Evolutionary conservation across 2,329 filamentous ascomycete species (phyloP).

Genomic region (Pseudodiploospora longispora): DNA sequence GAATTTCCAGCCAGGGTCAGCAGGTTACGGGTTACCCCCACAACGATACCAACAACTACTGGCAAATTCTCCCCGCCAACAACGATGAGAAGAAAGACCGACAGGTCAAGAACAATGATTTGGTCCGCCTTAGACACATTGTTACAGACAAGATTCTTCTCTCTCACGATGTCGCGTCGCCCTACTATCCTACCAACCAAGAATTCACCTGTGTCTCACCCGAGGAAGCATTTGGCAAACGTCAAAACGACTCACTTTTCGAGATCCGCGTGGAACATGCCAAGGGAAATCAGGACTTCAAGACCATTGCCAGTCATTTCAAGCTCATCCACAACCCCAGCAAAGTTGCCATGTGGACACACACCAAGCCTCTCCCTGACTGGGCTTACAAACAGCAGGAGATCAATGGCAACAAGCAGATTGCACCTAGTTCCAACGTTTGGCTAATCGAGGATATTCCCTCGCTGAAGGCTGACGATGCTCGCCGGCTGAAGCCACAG

Average conservation of each 20-base stretch:
- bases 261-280: constrained; percentile 84
- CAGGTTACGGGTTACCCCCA: constrained; percentile 97
- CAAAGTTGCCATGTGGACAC: constrained; percentile 99
- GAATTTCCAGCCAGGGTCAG: constrained; percentile 94
- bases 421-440: constrained; percentile 80
- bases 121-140: constrained; percentile 79
- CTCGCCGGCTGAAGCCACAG: constrained; percentile 66
- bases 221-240: constrained; percentile 64
- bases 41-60: constrained; percentile 98
- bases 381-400: constrained; percentile 97
- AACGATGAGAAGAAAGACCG: constrained; percentile 52
- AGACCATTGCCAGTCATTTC: constrained; percentile 85
- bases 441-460: constrained; percentile 91
- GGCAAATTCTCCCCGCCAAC: constrained; percentile 75
- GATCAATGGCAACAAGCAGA: constrained; percentile 98
- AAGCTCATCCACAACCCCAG: constrained; percentile 91
- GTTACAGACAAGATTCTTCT: constrained; percentile 80
- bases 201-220: constrained; percentile 81
- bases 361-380: constrained; percentile 87
- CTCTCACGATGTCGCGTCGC: constrained; percentile 94
- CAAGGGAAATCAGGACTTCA: constrained; percentile 76
- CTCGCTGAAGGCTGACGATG: constrained; percentile 63
- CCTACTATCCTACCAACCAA: constrained; percentile 94
- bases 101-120: constrained; percentile 71
- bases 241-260: constrained; percentile 85